phyloP scores from a whole-genome alignment of 2,329 filamentous ascomycete genomes.

The Fusarium temperatum region DNA sequence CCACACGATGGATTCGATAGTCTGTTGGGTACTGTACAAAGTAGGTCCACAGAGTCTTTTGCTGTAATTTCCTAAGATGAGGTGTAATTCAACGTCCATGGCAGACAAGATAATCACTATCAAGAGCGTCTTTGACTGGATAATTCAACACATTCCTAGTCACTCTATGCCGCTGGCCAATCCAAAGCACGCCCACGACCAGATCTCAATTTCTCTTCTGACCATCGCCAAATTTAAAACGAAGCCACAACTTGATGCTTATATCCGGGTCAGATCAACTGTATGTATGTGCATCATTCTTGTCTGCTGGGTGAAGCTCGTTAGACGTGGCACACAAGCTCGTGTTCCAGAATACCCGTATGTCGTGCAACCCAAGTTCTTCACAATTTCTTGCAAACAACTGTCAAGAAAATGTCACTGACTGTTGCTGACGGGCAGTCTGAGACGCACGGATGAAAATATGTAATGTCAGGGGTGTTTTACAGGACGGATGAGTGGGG shows the following conservation, averaged over 20 bases:
- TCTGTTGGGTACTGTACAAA: constrained; percentile 10
- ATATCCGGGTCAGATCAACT: neutral
- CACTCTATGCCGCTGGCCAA: constrained; percentile 9
- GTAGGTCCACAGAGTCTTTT: constrained; percentile 33
- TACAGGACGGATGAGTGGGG: constrained; percentile 26
- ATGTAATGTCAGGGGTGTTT: constrained; percentile 23
- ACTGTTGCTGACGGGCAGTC: constrained; percentile 1
- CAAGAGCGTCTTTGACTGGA: constrained; percentile 28
- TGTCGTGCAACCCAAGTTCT: neutral
- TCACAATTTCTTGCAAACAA: neutral
- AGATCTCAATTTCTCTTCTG: constrained; percentile 18
- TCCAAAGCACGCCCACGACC: constrained; percentile 7
- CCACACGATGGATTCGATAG: constrained; percentile 27
- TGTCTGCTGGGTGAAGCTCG: constrained; percentile 9
- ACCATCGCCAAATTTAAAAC: constrained; percentile 22
- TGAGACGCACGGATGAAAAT: neutral
- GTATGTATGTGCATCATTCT: constrained; percentile 11
- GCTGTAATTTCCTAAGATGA: constrained; percentile 45
- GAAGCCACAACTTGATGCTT: constrained; percentile 23
- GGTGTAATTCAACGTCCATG: constrained; percentile 36
- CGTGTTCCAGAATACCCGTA: constrained; percentile 14
- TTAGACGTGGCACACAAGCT: constrained; percentile 15
- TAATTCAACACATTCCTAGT: neutral
- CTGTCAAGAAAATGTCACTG: neutral
- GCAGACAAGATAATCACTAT: constrained; percentile 15